These are phyloP conservation scores for Aspergillus avenaceus DNA, from an alignment of 495 filamentous ascomycete genomes.

Conservation along the genomic window DNA sequence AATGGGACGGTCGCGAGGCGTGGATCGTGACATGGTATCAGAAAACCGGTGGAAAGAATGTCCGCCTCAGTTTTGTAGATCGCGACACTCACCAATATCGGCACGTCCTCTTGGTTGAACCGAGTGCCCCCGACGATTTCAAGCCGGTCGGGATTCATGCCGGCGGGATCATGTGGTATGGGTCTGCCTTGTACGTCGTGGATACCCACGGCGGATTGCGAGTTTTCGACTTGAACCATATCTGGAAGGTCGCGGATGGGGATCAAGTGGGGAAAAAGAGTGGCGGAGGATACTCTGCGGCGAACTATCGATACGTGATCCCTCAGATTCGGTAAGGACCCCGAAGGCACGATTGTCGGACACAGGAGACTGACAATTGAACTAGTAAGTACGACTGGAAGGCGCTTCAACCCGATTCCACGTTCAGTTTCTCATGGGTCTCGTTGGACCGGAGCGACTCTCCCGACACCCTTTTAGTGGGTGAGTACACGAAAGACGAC, in stretches of 20 bases:
- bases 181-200: constrained; percentile 27
- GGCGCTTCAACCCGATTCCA: constrained; percentile 6
- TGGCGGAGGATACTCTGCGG: constrained; percentile 26
- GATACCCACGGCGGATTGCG: constrained; percentile 27
- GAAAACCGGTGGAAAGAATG: constrained; percentile 24
- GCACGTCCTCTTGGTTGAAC: constrained; percentile 34
- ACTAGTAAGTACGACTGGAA: constrained; percentile 17
- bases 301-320: constrained; percentile 26
- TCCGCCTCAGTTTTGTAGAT: constrained; percentile 33
- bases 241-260: constrained; percentile 27
- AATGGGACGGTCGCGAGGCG: constrained; percentile 26
- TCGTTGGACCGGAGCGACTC: constrained; percentile 18
- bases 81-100: constrained; percentile 29
- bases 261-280: constrained; percentile 22
- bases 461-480: constrained; percentile 19
- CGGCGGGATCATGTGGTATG: constrained; percentile 34
- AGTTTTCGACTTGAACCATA: constrained; percentile 29
- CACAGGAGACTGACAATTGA: background rate
- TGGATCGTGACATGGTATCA: constrained; percentile 39
- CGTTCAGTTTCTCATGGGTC: constrained; percentile 22
- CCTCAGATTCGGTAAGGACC: constrained; percentile 20
- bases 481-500: constrained; percentile 11
- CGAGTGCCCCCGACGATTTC: constrained; percentile 26
- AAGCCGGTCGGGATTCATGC: constrained; percentile 25
- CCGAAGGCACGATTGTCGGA: no score